Conservation (phyloP, 257 asterid genomes). For the Ilex aquifolium region DNA sequence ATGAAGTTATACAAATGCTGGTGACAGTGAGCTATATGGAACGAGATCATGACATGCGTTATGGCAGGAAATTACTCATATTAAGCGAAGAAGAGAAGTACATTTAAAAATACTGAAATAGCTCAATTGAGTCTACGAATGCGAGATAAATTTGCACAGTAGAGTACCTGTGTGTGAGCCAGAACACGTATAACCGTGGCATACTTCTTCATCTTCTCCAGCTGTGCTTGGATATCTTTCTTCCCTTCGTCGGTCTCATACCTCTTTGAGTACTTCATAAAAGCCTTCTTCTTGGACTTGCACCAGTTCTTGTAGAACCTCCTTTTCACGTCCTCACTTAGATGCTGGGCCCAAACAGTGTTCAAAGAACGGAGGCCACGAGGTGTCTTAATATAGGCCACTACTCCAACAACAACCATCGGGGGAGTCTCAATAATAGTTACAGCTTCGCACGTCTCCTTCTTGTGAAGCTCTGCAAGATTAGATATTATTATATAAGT, state of each 20-base stretch:
- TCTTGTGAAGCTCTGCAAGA: conserved; percentile 51
- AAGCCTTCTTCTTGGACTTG: conserved; percentile 67
- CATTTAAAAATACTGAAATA: too few species aligned
- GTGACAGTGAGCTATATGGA: too few species aligned
- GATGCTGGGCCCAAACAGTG: conserved; percentile 66
- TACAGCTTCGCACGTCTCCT: conserved; percentile 63
- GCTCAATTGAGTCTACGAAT: too few species aligned
- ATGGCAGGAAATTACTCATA: too few species aligned
- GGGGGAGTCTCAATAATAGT: conserved; percentile 55
- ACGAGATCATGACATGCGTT: too few species aligned
- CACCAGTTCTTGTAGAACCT: conserved; percentile 69
- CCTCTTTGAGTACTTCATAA: conserved; percentile 38
- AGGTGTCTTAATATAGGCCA: conserved; percentile 58
- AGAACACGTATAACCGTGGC: conserved; percentile 40
- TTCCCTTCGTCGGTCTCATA: conserved; percentile 55
- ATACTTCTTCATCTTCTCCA: conserved; percentile 51
- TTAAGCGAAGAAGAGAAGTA: too few species aligned
- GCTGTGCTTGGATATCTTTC: conserved; percentile 46
- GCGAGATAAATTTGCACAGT: too few species aligned
- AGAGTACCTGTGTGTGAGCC: conserved; percentile 58
- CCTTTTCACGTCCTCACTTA: conserved; percentile 56
- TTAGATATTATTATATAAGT: conserved; percentile 1
- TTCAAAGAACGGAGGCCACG: conserved; percentile 59
- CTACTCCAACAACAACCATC: conserved; percentile 60
- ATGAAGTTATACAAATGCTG: too few species aligned